Evolutionary conservation across 805 yeast species (phyloP), one percentile per base, ranked within the genome.

Genomic region (Schizosaccharomyces octosporus): DNA sequence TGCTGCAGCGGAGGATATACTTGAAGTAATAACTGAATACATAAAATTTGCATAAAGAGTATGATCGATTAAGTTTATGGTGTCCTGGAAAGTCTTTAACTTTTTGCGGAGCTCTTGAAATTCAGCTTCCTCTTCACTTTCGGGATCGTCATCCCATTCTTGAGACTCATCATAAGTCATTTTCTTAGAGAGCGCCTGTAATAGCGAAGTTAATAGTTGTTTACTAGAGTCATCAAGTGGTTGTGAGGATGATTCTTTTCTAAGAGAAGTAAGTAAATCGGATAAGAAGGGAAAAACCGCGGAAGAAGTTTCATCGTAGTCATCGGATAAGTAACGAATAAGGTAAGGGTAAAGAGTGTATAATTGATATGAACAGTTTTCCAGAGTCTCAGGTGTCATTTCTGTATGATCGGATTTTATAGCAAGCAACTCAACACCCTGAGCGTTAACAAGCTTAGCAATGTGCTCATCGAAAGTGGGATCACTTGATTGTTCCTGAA

Each of bases 241-340:
- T 43, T 43, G 27, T n/a, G 48, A 21, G 19, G 61, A 43, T n/a
- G 61, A 74, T 43, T 69, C 75, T 31, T 68, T 68, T 21, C 76
- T 86, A 65, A 88, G 73, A 55, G 83, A 77, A 11, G 85, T 72
- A 64, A 93, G 74, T 69, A 83, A 88, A 61, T 81, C 85, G 48
- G 85, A 80, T 58, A 93, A 74, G 67, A 87, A 85, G 7, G 93
- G 84, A 68, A 90, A 84, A 5, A 87, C 84, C 70, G 87, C 95
- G 48, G 78, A 76, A 0, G 94, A 81, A 15, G 90, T 83, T 66
- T 93, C 97, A 70, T 93, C 97, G 68, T 83, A 88, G 64, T 84
- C 95, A 69, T 87, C 84, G 39, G 80, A 78, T 69, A 93, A 76
- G 65, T 84, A 86, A 63, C 76, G 77, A 63, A 90, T 76, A 6